phyloP scores from a whole-genome alignment of 495 filamentous ascomycete genomes.

The Penicillium crystallinum region DNA sequence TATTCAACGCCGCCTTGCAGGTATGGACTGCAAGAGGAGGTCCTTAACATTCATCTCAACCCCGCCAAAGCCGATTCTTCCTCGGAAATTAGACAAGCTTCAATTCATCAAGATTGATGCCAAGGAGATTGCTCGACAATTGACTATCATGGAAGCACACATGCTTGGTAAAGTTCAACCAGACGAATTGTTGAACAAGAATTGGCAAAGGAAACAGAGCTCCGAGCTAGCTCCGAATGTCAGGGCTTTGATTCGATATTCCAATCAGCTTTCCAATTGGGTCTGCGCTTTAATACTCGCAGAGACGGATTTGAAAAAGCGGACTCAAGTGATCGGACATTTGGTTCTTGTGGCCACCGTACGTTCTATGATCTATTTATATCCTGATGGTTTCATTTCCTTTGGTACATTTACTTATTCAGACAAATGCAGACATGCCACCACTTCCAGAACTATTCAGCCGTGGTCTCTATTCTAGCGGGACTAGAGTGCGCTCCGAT shows the following conservation, averaged over 20 bases:
- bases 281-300: conserved; percentile 90
- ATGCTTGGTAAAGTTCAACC: conserved; percentile 82
- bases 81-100: conserved; percentile 93
- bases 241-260: conserved; percentile 85
- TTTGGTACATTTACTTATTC: too few relatives aligned
- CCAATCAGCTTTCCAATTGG: conserved; percentile 95
- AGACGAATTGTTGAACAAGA: conserved; percentile 85
- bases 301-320: conserved; percentile 80
- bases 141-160: conserved; percentile 87
- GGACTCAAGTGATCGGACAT: conserved; percentile 91
- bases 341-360: conserved; percentile 88
- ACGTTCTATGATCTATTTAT: not conserved
- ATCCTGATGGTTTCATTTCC: too few relatives aligned
- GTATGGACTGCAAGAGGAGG: too few relatives aligned
- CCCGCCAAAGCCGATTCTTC: conserved; percentile 38
- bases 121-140: conserved; percentile 82
- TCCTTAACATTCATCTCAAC: too few relatives aligned
- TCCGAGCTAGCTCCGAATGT: conserved; percentile 83
- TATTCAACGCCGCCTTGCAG: too few relatives aligned
- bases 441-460: too few relatives aligned
- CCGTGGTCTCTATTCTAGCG: conserved; percentile 83
- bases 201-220: conserved; percentile 74
- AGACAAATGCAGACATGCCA: too few relatives aligned
- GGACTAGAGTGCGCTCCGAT: conserved; percentile 84
- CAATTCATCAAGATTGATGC: conserved; percentile 92